Base-by-base conservation (phyloP, 2,329 filamentous ascomycete genomes). In the Mycosphaerella sp. region DNA sequence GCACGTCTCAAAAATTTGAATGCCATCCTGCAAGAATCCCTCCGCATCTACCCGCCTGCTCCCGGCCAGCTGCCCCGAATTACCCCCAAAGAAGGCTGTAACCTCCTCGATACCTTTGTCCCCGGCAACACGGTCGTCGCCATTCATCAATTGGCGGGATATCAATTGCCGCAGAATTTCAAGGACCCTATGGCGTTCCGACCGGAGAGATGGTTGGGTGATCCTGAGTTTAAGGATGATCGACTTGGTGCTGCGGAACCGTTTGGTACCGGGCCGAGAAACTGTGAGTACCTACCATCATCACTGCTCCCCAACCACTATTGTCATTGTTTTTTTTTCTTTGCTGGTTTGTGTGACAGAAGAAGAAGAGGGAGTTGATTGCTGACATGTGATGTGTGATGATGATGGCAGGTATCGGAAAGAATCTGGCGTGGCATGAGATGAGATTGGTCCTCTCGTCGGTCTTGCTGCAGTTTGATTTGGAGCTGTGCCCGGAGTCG, bases 21-120 rank as follows among this genome's bases (percentile, higher is more conserved):
- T 4, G 72, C 72, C 5, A 66, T 71, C n/a, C 36, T 72, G 41
- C 48, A 68, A 60, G 61, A 72, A 59, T 63, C 58, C 7, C 59
- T 75, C 1, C 60, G 72, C 0, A 53, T 71, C 5, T 72, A 67
- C 49, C 72, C 71, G 4, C 68, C 69, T 0, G 65, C 68, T 0
- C 63, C 21, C 21, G 21, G 21, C 21, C 21, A 21, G 21, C 21
- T 21, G 21, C 21, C 21, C 21, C 21, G 21, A 21, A 4, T 21
- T 2, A 21, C 21, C 2, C 21, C 21, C 21, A 21, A 21, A 21
- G 21, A 21, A 21, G 65, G 66, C 3, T 54, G 48, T 2, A 40
- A 26, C 2, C 58, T 66, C 31, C 45, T 53, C 10, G 62, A 59
- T 9, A 26, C 53, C 4, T 62, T 44, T 14, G 46, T 67, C 7